Base-by-base conservation (phyloP, 768 basidiomycete species). In the Suillus alpinus region DNA sequence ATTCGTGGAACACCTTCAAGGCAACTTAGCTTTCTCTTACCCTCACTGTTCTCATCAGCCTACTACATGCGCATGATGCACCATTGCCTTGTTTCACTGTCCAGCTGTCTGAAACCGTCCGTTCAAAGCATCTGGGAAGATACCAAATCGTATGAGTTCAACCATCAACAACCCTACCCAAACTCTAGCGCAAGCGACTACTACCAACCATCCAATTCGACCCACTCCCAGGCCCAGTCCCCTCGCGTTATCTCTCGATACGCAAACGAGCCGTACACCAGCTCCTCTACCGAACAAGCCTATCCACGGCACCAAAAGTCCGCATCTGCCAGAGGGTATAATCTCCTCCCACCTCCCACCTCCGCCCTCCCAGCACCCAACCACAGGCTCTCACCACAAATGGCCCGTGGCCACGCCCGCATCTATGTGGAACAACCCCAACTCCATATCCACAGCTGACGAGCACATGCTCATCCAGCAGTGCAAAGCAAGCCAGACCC, bases 391-490 rank as follows among this genome's bases (percentile, higher is more conserved):
- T n/a, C 60, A 61, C 14, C 59, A 57, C 14, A 41, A 60, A 32
- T 59, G 43, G 56, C 31, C 58, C 10, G 67, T n/a, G 13, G 56
- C 56, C 20, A 32, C 56, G 1, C 56, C 56, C 16, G n/a, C 26
- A 9, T 31, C 56, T 6, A 7, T 43, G 3, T 50, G 49, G 49
- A 50, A 18, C 49, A 50, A 50, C 10, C 9, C 47, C 4, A 49
- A 34, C 8, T 44, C 65, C 1, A 40, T 60, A 4, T 43, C 65
- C 0, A 67, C 52, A 72, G 26, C 72, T 10, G n/a, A 29, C 29
- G 49, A 67, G 46, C 69, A 73, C 34, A 69, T 72, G 34, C 71
- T 73, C 65, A 75, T 74, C 10, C 75, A 76, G 52, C 53, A 6
- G 32, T 55, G 53, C 53, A 55, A 55, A 39, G 36, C 53, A 26